These are phyloP conservation scores for Sporodiniella umbellata DNA, from an alignment of 371 early-diverging fungal genomes.

Conservation along the genomic window DNA sequence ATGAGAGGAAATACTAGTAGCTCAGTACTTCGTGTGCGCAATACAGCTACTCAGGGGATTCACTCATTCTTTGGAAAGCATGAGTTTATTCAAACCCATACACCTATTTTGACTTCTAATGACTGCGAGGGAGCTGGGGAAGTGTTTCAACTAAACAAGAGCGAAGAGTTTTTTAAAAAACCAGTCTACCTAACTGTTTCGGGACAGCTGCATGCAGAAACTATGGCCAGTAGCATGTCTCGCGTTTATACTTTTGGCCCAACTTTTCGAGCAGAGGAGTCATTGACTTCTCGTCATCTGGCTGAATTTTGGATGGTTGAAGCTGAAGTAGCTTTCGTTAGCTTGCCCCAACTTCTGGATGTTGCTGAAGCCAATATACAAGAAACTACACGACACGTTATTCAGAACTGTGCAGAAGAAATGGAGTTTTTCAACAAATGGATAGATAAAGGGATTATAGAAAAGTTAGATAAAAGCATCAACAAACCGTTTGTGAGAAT, in stretches of 20 bases:
- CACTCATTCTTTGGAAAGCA: constrained; percentile 71
- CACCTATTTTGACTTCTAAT: constrained; percentile 81
- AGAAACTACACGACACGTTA: constrained; percentile 45
- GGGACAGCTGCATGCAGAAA: constrained; percentile 88
- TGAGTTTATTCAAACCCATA: constrained; percentile 78
- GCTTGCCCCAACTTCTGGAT: constrained; percentile 50
- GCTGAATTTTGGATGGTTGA: constrained; percentile 97
- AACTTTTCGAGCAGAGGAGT: constrained; percentile 87
- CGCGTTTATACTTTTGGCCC: constrained; percentile 89
- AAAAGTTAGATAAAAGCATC: constrained; percentile 33
- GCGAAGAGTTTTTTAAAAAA: constrained; percentile 68
- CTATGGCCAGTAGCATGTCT: constrained; percentile 68
- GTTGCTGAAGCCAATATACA: constrained; percentile 58
- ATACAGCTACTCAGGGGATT: constrained; percentile 62
- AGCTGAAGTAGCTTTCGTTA: constrained; percentile 82
- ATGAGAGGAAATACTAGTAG: constrained; percentile 73
- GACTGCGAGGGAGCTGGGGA: constrained; percentile 97
- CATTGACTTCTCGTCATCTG: constrained; percentile 80
- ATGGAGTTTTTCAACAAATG: constrained; percentile 52
- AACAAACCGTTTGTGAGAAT: constrained; percentile 67
- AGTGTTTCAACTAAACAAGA: constrained; percentile 62
- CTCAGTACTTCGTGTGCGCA: constrained; percentile 72
- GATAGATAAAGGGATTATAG: constrained; percentile 44
- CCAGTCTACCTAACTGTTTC: constrained; percentile 85
- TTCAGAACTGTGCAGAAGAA: constrained; percentile 52